A percentile compares a stretch with the other conserved stretches of the same genome.
phyloP scores from a whole-genome alignment of 495 filamentous ascomycete species.

The Collariella sp. region DNA sequence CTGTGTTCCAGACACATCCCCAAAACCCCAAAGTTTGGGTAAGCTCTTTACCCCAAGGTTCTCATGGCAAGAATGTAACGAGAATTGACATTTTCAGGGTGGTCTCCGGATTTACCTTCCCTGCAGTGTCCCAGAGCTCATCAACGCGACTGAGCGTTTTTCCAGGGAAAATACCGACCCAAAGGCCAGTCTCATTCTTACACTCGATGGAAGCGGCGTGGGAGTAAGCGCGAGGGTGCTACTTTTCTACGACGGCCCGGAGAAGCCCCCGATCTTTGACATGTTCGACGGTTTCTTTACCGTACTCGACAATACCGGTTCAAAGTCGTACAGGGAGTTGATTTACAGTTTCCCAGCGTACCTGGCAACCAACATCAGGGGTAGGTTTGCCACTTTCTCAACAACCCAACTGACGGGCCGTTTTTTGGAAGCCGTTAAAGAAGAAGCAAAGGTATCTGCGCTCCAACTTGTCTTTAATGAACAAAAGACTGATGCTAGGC shows the following conservation, averaged over 20 bases:
- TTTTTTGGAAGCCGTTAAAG: conserved; percentile 15
- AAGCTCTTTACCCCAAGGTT: neutral
- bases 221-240: conserved; percentile 49
- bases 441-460: conserved; percentile 7
- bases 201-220: conserved; percentile 34
- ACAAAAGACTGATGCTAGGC: too few relatives aligned
- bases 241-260: conserved; percentile 51
- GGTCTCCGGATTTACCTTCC: conserved; percentile 39
- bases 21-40: conserved; percentile 18
- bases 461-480: neutral
- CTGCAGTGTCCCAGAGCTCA: conserved; percentile 27
- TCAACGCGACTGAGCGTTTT: conserved; percentile 46
- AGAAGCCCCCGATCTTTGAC: conserved; percentile 47
- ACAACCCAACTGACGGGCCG: conserved; percentile 11
- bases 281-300: conserved; percentile 46
- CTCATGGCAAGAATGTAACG: too few relatives aligned
- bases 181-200: conserved; percentile 47
- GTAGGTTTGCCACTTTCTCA: conserved; percentile 19
- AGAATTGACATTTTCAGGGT: conserved; percentile 23
- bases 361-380: conserved; percentile 14
- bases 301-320: conserved; percentile 39
- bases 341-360: conserved; percentile 20
- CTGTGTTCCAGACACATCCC: conserved; percentile 39
- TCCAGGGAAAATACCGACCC: conserved; percentile 30
- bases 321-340: conserved; percentile 43